A percentile compares a stretch with the other conserved stretches of the same genome.
phyloP scores from a whole-genome alignment of 2,329 filamentous ascomycete species.

The Ceratocystis variospora region DNA sequence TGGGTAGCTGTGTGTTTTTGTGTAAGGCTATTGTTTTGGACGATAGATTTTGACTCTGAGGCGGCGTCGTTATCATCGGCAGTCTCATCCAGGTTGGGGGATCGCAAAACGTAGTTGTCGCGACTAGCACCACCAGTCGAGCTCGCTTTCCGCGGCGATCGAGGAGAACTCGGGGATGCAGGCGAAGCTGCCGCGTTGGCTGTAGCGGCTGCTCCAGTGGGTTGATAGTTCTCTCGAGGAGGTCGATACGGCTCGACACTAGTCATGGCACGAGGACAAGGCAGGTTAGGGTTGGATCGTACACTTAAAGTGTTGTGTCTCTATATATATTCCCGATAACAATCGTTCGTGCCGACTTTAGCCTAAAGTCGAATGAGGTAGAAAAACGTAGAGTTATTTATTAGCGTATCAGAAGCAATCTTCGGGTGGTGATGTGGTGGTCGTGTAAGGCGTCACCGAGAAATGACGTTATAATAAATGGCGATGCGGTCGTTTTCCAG shows the following conservation, averaged over 20 bases:
- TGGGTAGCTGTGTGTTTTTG: not conserved
- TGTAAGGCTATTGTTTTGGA: not conserved
- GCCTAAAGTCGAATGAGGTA: not conserved
- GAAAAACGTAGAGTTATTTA: not conserved
- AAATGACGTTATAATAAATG: not conserved
- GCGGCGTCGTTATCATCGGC: not conserved
- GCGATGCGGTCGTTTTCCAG: not conserved
- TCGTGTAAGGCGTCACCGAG: not conserved
- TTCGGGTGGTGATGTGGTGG: not conserved
- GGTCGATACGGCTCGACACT: constrained; percentile 47
- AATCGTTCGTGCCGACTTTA: not conserved
- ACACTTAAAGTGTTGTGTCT: not conserved
- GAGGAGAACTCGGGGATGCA: constrained; percentile 10
- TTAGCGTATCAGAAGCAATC: not conserved
- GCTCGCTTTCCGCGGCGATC: constrained; percentile 9
- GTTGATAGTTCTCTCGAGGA: constrained; percentile 43
- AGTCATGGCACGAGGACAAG: constrained; percentile 32
- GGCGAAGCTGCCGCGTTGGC: constrained; percentile 4
- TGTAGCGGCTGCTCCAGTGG: constrained; percentile 29
- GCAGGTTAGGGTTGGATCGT: not conserved
- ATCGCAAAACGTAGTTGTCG: constrained; percentile 5
- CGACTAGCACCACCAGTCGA: not conserved
- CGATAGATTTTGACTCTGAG: not conserved
- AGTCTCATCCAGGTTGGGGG: constrained; percentile 8
- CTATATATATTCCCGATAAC: not conserved